Percentiles rank a stretch among this genome's conserved stretches.
Conservation (phyloP, 2,329 filamentous ascomycete genomes). For the Colletotrichum siamense region DNA sequence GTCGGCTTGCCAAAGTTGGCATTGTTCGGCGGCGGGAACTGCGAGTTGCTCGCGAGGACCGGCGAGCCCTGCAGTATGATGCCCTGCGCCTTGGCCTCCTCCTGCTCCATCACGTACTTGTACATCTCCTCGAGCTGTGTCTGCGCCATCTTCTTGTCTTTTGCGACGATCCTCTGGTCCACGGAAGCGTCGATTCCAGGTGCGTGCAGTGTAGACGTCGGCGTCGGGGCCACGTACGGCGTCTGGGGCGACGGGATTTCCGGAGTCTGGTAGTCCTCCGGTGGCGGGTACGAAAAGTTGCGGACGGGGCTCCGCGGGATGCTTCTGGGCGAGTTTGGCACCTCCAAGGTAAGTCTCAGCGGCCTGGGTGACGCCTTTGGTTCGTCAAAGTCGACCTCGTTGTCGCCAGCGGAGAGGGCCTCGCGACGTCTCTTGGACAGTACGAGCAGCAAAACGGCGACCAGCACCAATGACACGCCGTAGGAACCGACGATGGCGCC, state of each 20-base stretch:
- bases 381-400: conserved; percentile 50
- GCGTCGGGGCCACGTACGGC: conserved; percentile 53
- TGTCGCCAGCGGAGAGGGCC: conserved; percentile 57
- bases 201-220: conserved; percentile 53
- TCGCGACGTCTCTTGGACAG: conserved; percentile 62
- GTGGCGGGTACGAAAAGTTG: conserved; percentile 59
- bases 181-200: conserved; percentile 73
- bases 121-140: conserved; percentile 90
- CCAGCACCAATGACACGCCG: conserved; percentile 75
- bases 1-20: conserved; percentile 31
- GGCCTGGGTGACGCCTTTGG: conserved; percentile 24
- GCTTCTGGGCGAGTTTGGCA: conserved; percentile 26
- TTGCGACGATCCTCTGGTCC: conserved; percentile 77
- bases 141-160: conserved; percentile 77
- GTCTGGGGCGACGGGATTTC: conserved; percentile 28
- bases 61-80: conserved; percentile 51
- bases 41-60: conserved; percentile 32
- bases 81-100: conserved; percentile 69
- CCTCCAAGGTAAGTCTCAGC: conserved; percentile 26
- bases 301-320: conserved; percentile 33
- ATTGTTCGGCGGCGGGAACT: conserved; percentile 30
- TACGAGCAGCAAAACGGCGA: conserved; percentile 69
- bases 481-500: conserved; percentile 86
- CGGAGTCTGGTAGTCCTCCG: conserved; percentile 38
- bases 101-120: conserved; percentile 89